A percentile compares a stretch with the other conserved stretches of the same genome.
Conservation (phyloP, 2,329 filamentous ascomycete genomes). For the Cladosporium cucumerinum region DNA sequence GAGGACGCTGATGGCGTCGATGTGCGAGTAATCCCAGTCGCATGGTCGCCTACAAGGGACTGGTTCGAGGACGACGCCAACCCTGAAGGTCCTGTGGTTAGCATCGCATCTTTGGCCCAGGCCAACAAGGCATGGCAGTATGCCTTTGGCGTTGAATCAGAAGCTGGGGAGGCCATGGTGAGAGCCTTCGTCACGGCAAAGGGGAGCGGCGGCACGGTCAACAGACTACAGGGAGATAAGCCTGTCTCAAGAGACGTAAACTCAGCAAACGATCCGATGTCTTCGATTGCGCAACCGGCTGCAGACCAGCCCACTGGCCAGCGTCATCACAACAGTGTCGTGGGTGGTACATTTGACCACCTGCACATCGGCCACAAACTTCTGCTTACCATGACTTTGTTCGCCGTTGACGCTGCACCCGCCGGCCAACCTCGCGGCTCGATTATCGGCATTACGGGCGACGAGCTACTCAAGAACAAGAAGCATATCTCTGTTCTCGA, state of each 20-base stretch:
- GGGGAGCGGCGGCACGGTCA: slow-evolving; percentile 31
- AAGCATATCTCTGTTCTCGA: slow-evolving; percentile 80
- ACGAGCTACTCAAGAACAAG: slow-evolving; percentile 82
- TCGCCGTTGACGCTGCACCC: slow-evolving; percentile 58
- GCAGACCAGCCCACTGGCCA: slow-evolving; percentile 10
- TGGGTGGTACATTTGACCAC: slow-evolving; percentile 96
- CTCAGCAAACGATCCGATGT: slow-evolving; percentile 15
- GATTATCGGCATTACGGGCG: slow-evolving; percentile 78
- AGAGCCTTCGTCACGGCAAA: slow-evolving; percentile 41
- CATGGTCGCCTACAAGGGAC: slow-evolving; percentile 47
- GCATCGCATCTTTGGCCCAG: slow-evolving; percentile 46
- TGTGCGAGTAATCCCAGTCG: slow-evolving; percentile 68
- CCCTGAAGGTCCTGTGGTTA: slow-evolving; percentile 49
- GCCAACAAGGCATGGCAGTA: slow-evolving; percentile 58
- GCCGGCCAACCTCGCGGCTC: slow-evolving; percentile 33
- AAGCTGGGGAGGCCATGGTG: slow-evolving; percentile 60
- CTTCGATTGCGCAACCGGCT: neutral
- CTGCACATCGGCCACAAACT: slow-evolving; percentile 94
- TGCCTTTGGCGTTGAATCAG: slow-evolving; percentile 65
- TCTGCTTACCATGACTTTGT: slow-evolving; percentile 80
- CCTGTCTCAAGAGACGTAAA: slow-evolving; percentile 22
- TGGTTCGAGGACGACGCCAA: slow-evolving; percentile 19
- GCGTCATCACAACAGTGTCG: slow-evolving; percentile 45
- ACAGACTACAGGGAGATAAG: slow-evolving; percentile 36
- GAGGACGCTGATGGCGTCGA: slow-evolving; percentile 70